phyloP scores from a whole-genome alignment of 768 basidiomycete species.

The Russula sp. region DNA sequence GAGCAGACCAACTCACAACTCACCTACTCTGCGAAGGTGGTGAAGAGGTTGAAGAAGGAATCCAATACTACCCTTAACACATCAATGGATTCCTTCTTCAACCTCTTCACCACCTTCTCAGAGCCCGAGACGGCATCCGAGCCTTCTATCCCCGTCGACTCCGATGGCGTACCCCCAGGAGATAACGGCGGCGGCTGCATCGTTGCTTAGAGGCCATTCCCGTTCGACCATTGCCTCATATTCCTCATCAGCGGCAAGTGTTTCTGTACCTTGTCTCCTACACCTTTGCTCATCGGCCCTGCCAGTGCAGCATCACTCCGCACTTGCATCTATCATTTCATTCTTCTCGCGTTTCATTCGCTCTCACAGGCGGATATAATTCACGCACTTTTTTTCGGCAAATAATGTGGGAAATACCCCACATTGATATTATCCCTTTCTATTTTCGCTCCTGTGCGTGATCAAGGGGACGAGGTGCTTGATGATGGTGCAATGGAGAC shows the following conservation, averaged over 20 bases:
- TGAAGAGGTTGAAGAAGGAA: no score
- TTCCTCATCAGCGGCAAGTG: neutral
- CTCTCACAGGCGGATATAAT: no score
- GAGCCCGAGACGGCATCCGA: slow-evolving; percentile 2
- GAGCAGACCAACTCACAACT: neutral
- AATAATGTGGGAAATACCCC: no score
- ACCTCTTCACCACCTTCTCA: neutral
- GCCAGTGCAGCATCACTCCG: neutral
- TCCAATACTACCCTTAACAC: no score
- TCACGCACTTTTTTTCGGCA: no score
- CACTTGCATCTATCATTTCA: no score
- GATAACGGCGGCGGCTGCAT: neutral
- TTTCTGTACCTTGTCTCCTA: neutral
- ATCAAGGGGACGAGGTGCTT: slow-evolving; percentile 41
- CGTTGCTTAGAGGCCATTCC: slow-evolving; percentile 7
- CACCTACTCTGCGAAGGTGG: no score
- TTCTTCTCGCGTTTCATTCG: no score
- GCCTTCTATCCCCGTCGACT: slow-evolving; percentile 11
- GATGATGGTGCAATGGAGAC: slow-evolving; percentile 54
- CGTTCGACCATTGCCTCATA: neutral
- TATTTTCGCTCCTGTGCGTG: slow-evolving; percentile 29
- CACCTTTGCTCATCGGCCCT: neutral
- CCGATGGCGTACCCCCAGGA: neutral
- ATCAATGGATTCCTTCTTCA: slow-evolving; percentile 18
- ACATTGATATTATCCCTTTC: no score